phyloP scores from a whole-genome alignment of 2,329 filamentous ascomycete genomes.

The Pseudogymnoascus destructans region DNA sequence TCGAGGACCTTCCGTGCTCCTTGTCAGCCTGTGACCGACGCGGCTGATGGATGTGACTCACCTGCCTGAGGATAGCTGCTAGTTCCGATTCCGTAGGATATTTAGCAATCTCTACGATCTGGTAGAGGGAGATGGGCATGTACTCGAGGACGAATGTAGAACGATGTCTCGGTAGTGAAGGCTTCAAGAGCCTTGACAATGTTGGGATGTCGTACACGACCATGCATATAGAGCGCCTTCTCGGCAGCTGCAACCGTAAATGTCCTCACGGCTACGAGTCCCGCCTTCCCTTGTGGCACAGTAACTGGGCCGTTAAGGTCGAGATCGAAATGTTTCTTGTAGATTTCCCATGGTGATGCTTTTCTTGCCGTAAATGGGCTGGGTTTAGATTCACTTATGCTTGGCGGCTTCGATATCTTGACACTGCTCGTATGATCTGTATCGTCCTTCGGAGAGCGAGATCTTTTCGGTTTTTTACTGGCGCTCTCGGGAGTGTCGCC shows the following conservation, averaged over 20 bases:
- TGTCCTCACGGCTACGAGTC: conserved; percentile 17
- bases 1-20: conserved; percentile 6
- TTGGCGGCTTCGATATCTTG: background rate
- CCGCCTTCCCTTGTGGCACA: conserved; percentile 14
- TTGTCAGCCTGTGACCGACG: background rate
- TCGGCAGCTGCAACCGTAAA: conserved; percentile 12
- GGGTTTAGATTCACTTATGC: too few relatives aligned
- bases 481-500: background rate
- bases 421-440: background rate
- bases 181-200: conserved; percentile 16
- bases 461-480: background rate
- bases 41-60: background rate
- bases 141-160: conserved; percentile 5
- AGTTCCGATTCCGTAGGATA: conserved; percentile 4
- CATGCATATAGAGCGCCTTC: conserved; percentile 14
- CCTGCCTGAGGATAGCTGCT: conserved; percentile 9
- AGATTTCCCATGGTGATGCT: conserved; percentile 12
- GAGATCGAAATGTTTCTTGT: conserved; percentile 14
- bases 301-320: conserved; percentile 11
- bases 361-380: too few relatives aligned
- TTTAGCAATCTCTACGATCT: background rate
- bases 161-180: conserved; percentile 10
- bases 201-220: conserved; percentile 14
- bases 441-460: background rate
- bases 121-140: background rate